These are phyloP conservation scores for Stemphylium beticola DNA, from an alignment of 2,329 filamentous ascomycete genomes.

Conservation along the genomic window DNA sequence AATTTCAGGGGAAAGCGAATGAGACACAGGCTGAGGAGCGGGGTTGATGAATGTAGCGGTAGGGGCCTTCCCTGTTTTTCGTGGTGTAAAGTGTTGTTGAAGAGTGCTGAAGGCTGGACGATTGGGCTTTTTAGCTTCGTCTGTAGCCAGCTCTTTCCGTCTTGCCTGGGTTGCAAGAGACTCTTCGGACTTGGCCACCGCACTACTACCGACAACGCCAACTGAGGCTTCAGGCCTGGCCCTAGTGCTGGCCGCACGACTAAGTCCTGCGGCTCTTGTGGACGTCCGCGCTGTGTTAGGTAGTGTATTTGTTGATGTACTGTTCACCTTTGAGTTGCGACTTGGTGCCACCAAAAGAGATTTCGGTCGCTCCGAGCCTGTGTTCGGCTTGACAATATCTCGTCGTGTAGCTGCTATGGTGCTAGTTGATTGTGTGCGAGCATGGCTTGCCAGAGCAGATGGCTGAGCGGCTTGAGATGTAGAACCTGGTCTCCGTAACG, in stretches of 20 bases:
- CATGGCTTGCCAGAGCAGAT: constrained; percentile 21
- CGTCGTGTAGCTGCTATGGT: constrained; percentile 20
- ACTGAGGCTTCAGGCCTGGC: constrained; percentile 23
- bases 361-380: constrained; percentile 30
- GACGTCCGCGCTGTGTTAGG: constrained; percentile 21
- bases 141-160: constrained; percentile 26
- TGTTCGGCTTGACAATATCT: constrained; percentile 20
- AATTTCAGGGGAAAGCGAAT: constrained; percentile 38
- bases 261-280: constrained; percentile 32
- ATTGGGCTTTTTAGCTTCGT: constrained; percentile 31
- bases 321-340: constrained; percentile 12
- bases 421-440: constrained; percentile 37
- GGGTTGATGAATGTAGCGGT: constrained; percentile 46
- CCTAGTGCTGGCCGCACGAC: constrained; percentile 34
- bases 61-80: constrained; percentile 44
- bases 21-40: constrained; percentile 23
- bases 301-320: constrained; percentile 14
- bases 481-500: constrained; percentile 36
- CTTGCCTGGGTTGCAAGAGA: constrained; percentile 14
- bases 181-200: constrained; percentile 21
- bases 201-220: constrained; percentile 9
- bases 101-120: constrained; percentile 48
- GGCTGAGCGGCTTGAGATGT: constrained; percentile 23
- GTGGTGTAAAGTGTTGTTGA: constrained; percentile 51
- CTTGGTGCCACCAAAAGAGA: constrained; percentile 28